These are phyloP conservation scores for Umbelopsis sp. DNA, from an alignment of 371 early-diverging fungal genomes.

Conservation along the genomic window DNA sequence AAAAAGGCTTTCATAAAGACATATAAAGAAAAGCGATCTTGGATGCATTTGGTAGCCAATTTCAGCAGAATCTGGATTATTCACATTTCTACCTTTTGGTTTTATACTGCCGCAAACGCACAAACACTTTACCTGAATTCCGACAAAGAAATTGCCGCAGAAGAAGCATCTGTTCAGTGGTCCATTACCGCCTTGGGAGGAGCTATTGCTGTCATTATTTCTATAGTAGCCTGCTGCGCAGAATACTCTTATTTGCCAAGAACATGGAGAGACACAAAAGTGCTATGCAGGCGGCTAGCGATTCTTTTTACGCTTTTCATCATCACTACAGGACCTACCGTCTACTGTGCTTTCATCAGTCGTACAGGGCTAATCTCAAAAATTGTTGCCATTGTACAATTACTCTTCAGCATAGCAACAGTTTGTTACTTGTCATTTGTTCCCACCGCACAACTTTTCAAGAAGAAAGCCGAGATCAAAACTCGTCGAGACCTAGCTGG, in stretches of 20 bases:
- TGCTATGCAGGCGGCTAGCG: conserved; percentile 61
- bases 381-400: conserved; percentile 68
- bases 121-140: conserved; percentile 64
- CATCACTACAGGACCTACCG: conserved; percentile 70
- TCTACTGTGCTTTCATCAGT: conserved; percentile 61
- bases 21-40: conserved; percentile 85
- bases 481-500: conserved; percentile 59
- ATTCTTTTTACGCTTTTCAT: conserved; percentile 66
- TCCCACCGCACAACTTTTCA: conserved; percentile 72
- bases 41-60: conserved; percentile 86
- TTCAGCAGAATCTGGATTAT: conserved; percentile 89
- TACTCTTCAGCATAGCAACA: conserved; percentile 67
- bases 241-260: conserved; percentile 75
- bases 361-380: conserved; percentile 51
- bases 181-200: conserved; percentile 82
- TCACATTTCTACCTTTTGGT: conserved; percentile 83
- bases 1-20: conserved; percentile 77
- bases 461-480: conserved; percentile 42
- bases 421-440: conserved; percentile 70
- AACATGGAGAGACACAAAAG: conserved; percentile 62
- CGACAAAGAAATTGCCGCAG: conserved; percentile 41
- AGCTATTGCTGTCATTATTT: conserved; percentile 69
- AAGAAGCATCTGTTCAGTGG: conserved; percentile 58
- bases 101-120: conserved; percentile 78
- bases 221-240: conserved; percentile 67